Evolutionary conservation across 2,329 filamentous ascomycete species (phyloP), one percentile per base, ranked within the genome.

Genomic region (Setomelanomma holmii): DNA sequence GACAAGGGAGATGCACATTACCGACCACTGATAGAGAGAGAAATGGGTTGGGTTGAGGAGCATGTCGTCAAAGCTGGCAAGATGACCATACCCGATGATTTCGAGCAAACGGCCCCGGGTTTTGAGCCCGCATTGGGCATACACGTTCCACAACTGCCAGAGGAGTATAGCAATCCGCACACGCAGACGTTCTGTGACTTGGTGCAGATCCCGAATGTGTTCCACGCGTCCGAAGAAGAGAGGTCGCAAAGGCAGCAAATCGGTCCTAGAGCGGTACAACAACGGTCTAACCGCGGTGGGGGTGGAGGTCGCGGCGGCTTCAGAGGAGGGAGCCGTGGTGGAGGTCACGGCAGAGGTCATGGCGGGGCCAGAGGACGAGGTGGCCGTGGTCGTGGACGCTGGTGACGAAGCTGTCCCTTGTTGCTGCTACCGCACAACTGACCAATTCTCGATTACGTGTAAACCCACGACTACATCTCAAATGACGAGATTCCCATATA

Each of bases 131-230:
- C 79, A 0, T 76, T 81, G 5, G 84, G 86, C 0, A 83, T 87
- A 58, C 80, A 78, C 20, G 84, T 86, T 0, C 66, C 79, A 0
- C 79, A 87, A n/a, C 83, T 86, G 71, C 91, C 92, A 1, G 78
- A 80, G 1, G 93, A 97, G 75, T 93, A 93, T 71, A 91, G 86
- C 4, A 98, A 95, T 68, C 88, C 89, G 11, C 93, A 98, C 76
- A 98, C 92, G 5, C 80, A 79, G n/a, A 76, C 80, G 3, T 98
- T 93, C 69, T 99, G 95, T 74, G 79, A 87, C 49, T 76, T 98
- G 49, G 66, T 98, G 1, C 86, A 84, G 7, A 86, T 99, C 27
- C 78, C 84, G 5, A 96, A 98, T 71, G 80, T 87, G 8, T 96
- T 88, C 79, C 82, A 89, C 63, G 84, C 89, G 1, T 86, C 78